Percentiles rank a stretch among this genome's conserved stretches.
Evolutionary conservation across 306 rosid genomes (phyloP).

Genomic region (Cucumis hystrix): DNA sequence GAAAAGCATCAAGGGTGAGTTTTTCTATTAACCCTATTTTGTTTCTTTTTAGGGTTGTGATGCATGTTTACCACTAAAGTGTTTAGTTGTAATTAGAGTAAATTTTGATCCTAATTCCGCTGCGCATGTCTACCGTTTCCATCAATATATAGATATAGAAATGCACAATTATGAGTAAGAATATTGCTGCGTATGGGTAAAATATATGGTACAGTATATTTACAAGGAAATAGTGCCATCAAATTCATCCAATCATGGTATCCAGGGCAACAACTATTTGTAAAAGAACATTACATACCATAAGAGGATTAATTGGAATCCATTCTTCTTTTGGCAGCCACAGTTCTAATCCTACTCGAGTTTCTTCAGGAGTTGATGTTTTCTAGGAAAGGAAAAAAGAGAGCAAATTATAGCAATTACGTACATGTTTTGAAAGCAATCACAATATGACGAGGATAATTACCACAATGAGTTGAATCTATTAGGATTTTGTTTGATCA

Average conservation of each 20-base stretch:
- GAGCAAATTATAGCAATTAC: slow-evolving; percentile 3
- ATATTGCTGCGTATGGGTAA: background rate
- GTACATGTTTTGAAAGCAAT: background rate
- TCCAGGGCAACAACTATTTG: background rate
- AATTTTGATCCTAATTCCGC: too few species aligned
- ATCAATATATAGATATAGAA: background rate
- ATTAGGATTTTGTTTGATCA: background rate
- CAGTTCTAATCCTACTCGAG: slow-evolving; percentile 56
- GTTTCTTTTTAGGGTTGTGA: too few species aligned
- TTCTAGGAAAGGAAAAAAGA: slow-evolving; percentile 29
- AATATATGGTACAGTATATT: background rate
- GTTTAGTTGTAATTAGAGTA: too few species aligned
- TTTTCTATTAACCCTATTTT: too few species aligned
- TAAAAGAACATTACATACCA: slow-evolving; percentile 37
- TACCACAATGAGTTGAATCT: background rate
- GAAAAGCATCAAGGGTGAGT: too few species aligned
- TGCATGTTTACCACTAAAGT: too few species aligned
- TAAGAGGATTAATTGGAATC: slow-evolving; percentile 79
- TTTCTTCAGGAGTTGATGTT: slow-evolving; percentile 74
- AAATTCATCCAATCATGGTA: background rate
- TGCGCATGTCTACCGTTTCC: too few species aligned
- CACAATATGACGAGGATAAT: background rate
- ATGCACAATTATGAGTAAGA: background rate
- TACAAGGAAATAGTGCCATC: background rate
- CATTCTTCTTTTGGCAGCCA: slow-evolving; percentile 97